Evolutionary conservation across 139 green algal genomes (phyloP).

Genomic region (Picochlorum sp.): DNA sequence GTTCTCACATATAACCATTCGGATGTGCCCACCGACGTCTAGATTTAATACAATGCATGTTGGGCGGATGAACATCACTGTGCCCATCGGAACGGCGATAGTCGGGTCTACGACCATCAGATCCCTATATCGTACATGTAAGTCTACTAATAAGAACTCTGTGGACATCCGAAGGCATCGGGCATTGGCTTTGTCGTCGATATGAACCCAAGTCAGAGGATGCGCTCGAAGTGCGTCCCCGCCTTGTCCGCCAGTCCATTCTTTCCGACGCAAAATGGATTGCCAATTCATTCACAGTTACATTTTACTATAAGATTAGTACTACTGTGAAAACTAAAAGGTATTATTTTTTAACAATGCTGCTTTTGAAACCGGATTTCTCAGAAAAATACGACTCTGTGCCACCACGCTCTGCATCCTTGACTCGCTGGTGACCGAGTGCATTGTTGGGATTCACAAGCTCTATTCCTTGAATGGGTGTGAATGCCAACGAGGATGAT

Average conservation of each 20-base stretch:
- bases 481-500: constrained; percentile 87
- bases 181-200: background rate
- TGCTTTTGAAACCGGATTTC: constrained; percentile 61
- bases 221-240: background rate
- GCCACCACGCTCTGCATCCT: constrained; percentile 42
- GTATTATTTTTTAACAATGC: background rate
- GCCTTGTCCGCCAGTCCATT: no score
- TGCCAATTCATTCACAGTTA: no score
- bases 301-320: no score
- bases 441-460: constrained; percentile 61
- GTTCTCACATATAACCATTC: constrained; percentile 22
- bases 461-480: constrained; percentile 93
- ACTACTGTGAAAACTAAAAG: no score
- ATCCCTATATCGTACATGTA: constrained; percentile 27
- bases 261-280: no score
- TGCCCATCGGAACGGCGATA: constrained; percentile 13
- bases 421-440: constrained; percentile 6
- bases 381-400: constrained; percentile 88
- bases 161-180: background rate
- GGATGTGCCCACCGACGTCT: constrained; percentile 8
- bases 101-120: constrained; percentile 20
- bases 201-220: background rate
- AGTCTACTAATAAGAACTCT: background rate
- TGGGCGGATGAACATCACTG: constrained; percentile 22
- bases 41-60: constrained; percentile 9